These are phyloP conservation scores for Beauveria scarabaeidicola DNA, from an alignment of 2,329 filamentous ascomycete species.

Conservation along the genomic window DNA sequence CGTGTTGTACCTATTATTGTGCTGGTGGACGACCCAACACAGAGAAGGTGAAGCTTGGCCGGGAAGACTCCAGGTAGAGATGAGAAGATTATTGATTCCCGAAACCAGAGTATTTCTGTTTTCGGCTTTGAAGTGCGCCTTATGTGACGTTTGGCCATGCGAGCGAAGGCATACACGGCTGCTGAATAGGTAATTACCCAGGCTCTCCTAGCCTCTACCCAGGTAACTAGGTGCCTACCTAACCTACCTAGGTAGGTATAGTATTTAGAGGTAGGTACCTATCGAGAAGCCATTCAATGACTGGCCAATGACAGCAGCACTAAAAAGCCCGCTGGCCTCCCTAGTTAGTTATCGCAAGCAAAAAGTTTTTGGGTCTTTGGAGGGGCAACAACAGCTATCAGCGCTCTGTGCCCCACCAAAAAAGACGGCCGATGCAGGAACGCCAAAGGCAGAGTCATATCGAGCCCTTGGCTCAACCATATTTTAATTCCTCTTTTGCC, in stretches of 20 bases:
- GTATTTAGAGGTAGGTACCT: too few relatives aligned
- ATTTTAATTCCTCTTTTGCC: background rate
- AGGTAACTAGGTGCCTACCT: too few relatives aligned
- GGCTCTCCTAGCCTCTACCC: too few relatives aligned
- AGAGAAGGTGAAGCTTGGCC: background rate
- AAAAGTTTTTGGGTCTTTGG: slow-evolving; percentile 11
- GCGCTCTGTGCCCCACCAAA: slow-evolving; percentile 15
- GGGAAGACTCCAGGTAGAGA: background rate
- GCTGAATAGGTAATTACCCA: too few relatives aligned
- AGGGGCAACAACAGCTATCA: slow-evolving; percentile 15
- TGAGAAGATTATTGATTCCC: too few relatives aligned
- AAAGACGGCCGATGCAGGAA: slow-evolving; percentile 20
- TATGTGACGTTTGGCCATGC: background rate
- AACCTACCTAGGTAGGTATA: background rate
- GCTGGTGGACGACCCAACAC: too few relatives aligned
- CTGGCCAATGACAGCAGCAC: background rate
- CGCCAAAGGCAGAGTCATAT: background rate
- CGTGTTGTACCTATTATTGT: background rate
- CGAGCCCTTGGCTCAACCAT: slow-evolving; percentile 3
- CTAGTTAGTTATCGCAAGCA: background rate
- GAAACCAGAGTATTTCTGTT: too few relatives aligned
- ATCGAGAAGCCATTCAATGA: background rate
- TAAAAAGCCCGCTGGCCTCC: background rate
- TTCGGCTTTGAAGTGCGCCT: background rate
- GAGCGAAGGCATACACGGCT: background rate